Base-by-base conservation (phyloP, 2,329 filamentous ascomycete genomes). In the Pseudophaeomoniella oleicola region DNA sequence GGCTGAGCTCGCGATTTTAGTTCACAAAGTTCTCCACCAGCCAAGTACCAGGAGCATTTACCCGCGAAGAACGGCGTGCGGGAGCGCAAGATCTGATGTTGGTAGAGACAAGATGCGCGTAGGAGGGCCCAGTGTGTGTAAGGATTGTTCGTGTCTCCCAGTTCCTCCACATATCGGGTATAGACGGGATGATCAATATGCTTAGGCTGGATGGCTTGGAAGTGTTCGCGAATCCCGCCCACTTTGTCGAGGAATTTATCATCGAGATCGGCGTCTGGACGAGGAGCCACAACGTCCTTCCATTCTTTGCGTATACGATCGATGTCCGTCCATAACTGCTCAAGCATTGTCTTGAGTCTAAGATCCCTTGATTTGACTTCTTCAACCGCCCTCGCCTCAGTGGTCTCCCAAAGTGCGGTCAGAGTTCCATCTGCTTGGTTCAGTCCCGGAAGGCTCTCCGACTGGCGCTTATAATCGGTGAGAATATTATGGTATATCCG, bases 51-150 rank as follows among this genome's bases (percentile, higher is more conserved):
- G 11, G 43, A 32, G 15, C 41, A 48, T 3, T 38, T 38, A 4
- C 19, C 15, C 16, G 16, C 13, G n/a, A n/a, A n/a, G n/a, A 16
- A 15, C 13, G 32, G 19, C 32, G n/a, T 6, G 16, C 10, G n/a
- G 45, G 39, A 6, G 15, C 16, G n/a, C 19, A 36, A 2, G n/a
- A n/a, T n/a, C n/a, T n/a, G n/a, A n/a, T n/a, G n/a, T 10, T 43
- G 36, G 40, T 64, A 60, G 1, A 52, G 44, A 17, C 50, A 57
- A 2, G 60, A 63, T 2, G 63, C 61, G 30, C 62, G 43, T 3
- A 64, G 22, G 3, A 48, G 37, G 11, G 40, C 38, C 51, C 51
- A 54, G 15, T 46, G 15, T 0, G 44, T 35, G 32, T 37, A 29
- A 31, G 19, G 22, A 27, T 27, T 27, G 6, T 27, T 27, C 9